Evolutionary conservation across 257 asterid species (phyloP).

Genomic region (Capsicum chinense): DNA sequence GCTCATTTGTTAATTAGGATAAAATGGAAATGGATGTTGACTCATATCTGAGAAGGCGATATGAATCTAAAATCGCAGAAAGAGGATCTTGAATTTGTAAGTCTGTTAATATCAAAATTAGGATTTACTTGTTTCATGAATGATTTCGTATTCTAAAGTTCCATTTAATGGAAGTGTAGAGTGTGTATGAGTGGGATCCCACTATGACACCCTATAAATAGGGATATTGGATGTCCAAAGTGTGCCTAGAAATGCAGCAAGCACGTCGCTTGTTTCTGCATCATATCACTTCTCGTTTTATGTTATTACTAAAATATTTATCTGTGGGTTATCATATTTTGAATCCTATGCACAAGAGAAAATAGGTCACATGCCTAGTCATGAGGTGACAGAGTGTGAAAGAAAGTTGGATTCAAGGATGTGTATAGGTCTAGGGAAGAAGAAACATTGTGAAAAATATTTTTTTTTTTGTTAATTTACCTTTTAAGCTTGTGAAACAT

Average conservation of each 20-base stretch:
- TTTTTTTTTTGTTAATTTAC: neutral
- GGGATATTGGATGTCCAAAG: neutral
- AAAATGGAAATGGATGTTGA: conserved; percentile 97
- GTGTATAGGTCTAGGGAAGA: neutral
- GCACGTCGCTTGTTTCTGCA: neutral
- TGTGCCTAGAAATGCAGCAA: conserved; percentile 16
- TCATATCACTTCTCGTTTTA: neutral
- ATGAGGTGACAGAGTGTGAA: neutral
- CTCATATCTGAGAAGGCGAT: conserved; percentile 89
- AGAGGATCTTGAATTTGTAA: conserved; percentile 95
- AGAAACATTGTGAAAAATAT: neutral
- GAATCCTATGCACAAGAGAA: conserved; percentile 19
- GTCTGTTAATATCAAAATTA: conserved; percentile 34
- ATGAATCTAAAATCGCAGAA: conserved; percentile 93
- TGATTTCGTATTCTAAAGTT: conserved; percentile 10
- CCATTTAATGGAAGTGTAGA: neutral
- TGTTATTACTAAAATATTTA: conserved; percentile 18
- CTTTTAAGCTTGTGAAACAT: neutral
- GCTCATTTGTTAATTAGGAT: conserved; percentile 48
- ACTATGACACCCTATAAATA: neutral
- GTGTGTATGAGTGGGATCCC: neutral
- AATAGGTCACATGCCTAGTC: neutral
- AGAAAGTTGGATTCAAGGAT: neutral
- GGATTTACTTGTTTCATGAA: conserved; percentile 6
- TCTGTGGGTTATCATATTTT: neutral